A percentile compares a stretch with the other conserved stretches of the same genome.
These are phyloP conservation scores for Pythium brassicae DNA, from an alignment of 352 stramenopile genomes.

Conservation along the genomic window DNA sequence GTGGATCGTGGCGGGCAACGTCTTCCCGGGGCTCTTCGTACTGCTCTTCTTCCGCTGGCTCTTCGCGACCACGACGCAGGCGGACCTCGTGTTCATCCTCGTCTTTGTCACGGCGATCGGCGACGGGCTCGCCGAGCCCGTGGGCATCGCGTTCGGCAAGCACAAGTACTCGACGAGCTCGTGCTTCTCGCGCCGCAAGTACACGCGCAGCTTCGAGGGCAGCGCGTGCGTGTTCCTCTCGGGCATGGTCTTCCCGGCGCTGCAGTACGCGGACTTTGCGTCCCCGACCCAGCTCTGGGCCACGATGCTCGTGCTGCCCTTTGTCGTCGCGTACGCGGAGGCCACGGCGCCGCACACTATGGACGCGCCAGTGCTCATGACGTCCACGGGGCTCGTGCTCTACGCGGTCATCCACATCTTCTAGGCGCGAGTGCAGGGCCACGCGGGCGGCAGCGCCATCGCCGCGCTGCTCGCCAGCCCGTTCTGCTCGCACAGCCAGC, in stretches of 20 bases:
- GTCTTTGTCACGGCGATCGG: slow-evolving; percentile 68
- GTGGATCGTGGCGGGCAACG: slow-evolving; percentile 80
- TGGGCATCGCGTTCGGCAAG: slow-evolving; percentile 54
- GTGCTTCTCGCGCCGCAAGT: slow-evolving; percentile 56
- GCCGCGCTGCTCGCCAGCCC: background rate
- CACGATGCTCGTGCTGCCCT: slow-evolving; percentile 79
- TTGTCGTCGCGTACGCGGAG: slow-evolving; percentile 79
- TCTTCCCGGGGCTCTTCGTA: slow-evolving; percentile 77
- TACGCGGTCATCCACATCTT: slow-evolving; percentile 78
- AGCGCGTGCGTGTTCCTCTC: slow-evolving; percentile 57
- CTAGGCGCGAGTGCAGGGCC: too few species aligned
- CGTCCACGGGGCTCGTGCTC: slow-evolving; percentile 67
- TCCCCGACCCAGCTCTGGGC: slow-evolving; percentile 61
- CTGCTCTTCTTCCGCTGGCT: slow-evolving; percentile 86
- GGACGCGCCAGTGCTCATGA: slow-evolving; percentile 85
- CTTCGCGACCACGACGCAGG: slow-evolving; percentile 70
- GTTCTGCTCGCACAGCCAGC: too few species aligned
- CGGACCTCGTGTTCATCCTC: slow-evolving; percentile 76
- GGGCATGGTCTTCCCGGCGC: slow-evolving; percentile 81
- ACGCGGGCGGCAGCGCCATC: background rate
- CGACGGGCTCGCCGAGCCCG: slow-evolving; percentile 48
- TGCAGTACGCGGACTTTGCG: slow-evolving; percentile 80
- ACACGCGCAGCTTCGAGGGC: slow-evolving; percentile 54
- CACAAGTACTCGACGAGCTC: slow-evolving; percentile 59
- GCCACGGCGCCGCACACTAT: slow-evolving; percentile 84